Percentiles rank a stretch among this genome's conserved stretches.
Evolutionary conservation across 2,329 filamentous ascomycete species (phyloP).

Genomic region (Claviceps africana): DNA sequence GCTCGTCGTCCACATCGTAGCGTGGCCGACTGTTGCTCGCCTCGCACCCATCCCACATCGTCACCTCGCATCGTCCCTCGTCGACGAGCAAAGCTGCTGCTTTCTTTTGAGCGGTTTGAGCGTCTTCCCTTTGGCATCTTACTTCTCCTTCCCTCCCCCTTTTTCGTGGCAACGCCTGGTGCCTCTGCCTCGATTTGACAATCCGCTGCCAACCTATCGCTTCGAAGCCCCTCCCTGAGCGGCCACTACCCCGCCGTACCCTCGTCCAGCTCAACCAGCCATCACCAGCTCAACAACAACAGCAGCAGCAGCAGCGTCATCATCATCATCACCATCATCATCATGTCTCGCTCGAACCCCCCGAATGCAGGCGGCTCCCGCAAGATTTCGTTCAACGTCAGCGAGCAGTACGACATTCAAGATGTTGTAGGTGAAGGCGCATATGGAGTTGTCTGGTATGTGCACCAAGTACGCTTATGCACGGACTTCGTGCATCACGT

Average conservation of each 20-base stretch:
- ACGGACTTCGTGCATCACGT: neutral
- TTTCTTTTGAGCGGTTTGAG: neutral
- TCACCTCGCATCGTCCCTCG: neutral
- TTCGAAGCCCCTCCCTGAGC: neutral
- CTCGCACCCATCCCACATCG: too few species aligned
- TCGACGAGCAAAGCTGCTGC: neutral
- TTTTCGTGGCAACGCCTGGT: neutral
- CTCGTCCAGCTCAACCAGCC: neutral
- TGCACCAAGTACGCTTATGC: neutral
- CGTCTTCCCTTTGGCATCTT: neutral
- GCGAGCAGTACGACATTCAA: slow-evolving; percentile 98
- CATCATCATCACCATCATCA: too few species aligned
- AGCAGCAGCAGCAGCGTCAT: too few species aligned
- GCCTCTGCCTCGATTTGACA: neutral
- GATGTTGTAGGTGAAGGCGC: slow-evolving; percentile 98
- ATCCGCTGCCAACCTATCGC: neutral
- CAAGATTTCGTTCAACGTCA: slow-evolving; percentile 99
- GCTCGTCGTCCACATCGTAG: slow-evolving; percentile 1
- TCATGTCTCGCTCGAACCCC: slow-evolving; percentile 43
- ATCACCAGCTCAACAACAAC: neutral
- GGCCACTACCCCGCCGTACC: slow-evolving; percentile 1
- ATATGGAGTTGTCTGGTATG: slow-evolving; percentile 92
- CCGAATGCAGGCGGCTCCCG: slow-evolving; percentile 51
- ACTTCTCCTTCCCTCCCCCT: neutral
- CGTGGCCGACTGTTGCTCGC: neutral